A percentile compares a stretch with the other conserved stretches of the same genome.
phyloP scores from a whole-genome alignment of 1,284 basidiomycete genomes.

The Pseudozyma flocculosa region DNA sequence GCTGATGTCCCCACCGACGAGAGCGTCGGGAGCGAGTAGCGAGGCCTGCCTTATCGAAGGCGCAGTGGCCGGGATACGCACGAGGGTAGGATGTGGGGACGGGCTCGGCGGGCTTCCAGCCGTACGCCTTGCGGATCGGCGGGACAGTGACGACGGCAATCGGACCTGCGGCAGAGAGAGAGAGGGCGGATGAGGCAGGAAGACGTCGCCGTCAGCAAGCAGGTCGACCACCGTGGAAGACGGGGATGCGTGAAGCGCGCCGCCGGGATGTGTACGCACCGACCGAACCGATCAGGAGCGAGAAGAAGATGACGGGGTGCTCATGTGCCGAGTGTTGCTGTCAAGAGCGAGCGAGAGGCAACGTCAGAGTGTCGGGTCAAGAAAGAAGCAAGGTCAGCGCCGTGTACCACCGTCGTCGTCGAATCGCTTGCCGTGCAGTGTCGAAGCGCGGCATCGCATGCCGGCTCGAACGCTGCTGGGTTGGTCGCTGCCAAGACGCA shows the following conservation, averaged over 20 bases:
- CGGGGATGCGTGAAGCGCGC: too few relatives aligned
- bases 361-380: conserved; percentile 1
- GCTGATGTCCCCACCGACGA: too few relatives aligned
- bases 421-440: too few relatives aligned
- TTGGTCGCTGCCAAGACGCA: conserved; percentile 19
- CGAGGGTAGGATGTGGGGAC: conserved; percentile 83
- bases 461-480: too few relatives aligned
- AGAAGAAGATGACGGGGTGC: conserved; percentile 87
- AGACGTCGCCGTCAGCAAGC: too few relatives aligned
- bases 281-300: conserved; percentile 69
- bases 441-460: too few relatives aligned
- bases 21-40: too few relatives aligned
- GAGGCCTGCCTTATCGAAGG: too few relatives aligned
- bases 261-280: conserved; percentile 50
- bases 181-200: not conserved
- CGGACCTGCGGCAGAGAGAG: conserved; percentile 65
- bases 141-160: conserved; percentile 75
- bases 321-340: conserved; percentile 84
- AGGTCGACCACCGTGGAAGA: too few relatives aligned
- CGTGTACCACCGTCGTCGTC: too few relatives aligned
- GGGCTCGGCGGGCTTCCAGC: conserved; percentile 72
- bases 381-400: not conserved
- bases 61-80: conserved; percentile 62
- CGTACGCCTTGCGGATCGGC: conserved; percentile 70
- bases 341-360: not conserved